phyloP scores from a whole-genome alignment of 352 stramenopile species.

The Globisporangium barbulae region DNA sequence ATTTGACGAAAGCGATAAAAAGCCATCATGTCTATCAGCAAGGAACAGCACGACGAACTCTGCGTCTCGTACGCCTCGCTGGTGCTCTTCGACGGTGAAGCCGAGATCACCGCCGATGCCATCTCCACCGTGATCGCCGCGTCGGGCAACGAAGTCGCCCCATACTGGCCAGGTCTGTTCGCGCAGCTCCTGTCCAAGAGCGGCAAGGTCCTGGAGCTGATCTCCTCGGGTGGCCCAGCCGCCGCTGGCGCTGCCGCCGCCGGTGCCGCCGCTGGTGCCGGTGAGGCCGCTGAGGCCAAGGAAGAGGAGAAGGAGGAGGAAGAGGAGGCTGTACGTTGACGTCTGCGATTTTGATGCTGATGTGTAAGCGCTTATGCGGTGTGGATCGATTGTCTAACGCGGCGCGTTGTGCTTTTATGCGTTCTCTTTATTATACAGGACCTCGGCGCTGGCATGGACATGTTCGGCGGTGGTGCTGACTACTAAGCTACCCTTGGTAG shows the following conservation, averaged over 20 bases:
- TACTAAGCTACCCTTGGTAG: slow-evolving; percentile 45
- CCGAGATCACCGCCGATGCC: slow-evolving; percentile 76
- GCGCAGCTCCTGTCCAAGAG: slow-evolving; percentile 68
- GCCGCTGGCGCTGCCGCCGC: slow-evolving; percentile 34
- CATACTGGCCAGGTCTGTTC: slow-evolving; percentile 83
- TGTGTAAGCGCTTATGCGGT: background rate
- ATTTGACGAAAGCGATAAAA: slow-evolving; percentile 55
- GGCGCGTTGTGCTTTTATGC: slow-evolving; percentile 6
- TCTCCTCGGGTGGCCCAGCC: slow-evolving; percentile 61
- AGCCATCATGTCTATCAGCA: slow-evolving; percentile 73
- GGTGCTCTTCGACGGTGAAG: slow-evolving; percentile 83
- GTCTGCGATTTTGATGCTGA: background rate
- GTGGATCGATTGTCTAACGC: slow-evolving; percentile 10
- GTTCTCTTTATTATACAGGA: slow-evolving; percentile 24
- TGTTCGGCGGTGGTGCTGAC: slow-evolving; percentile 61
- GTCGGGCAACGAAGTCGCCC: slow-evolving; percentile 83
- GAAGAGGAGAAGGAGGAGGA: slow-evolving; percentile 61
- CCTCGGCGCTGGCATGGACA: slow-evolving; percentile 67
- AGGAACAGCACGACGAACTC: slow-evolving; percentile 87
- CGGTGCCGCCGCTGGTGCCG: slow-evolving; percentile 34
- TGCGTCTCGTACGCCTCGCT: slow-evolving; percentile 81
- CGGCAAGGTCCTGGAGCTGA: slow-evolving; percentile 75
- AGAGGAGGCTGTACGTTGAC: slow-evolving; percentile 54
- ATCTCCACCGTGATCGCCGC: slow-evolving; percentile 62
- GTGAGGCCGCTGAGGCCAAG: slow-evolving; percentile 27